phyloP scores from a whole-genome alignment of 2,329 filamentous ascomycete species.

The Hymenoscyphus infarciens region DNA sequence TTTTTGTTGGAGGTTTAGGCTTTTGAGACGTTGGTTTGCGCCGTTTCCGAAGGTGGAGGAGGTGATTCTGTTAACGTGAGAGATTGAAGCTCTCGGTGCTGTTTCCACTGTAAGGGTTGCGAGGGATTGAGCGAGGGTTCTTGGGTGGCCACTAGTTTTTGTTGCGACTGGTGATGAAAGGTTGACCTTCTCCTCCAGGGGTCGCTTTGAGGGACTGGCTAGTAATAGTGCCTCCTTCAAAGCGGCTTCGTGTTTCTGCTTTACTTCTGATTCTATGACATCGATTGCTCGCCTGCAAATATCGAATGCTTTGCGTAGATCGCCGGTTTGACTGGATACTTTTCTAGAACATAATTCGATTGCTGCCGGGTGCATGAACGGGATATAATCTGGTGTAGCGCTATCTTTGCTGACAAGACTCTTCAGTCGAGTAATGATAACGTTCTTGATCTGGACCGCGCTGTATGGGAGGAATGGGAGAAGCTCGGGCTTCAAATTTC shows the following conservation, averaged over 20 bases:
- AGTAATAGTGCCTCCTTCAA: conserved; percentile 52
- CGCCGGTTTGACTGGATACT: conserved; percentile 88
- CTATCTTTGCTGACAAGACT: conserved; percentile 61
- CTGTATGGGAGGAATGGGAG: conserved; percentile 93
- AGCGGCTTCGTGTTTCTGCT: conserved; percentile 65
- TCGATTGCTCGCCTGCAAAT: conserved; percentile 88
- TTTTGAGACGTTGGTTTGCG: conserved; percentile 76
- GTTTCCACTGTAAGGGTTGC: conserved; percentile 65
- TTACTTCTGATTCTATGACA: conserved; percentile 80
- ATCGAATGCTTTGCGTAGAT: conserved; percentile 92
- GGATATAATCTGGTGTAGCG: conserved; percentile 58
- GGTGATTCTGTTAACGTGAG: conserved; percentile 88
- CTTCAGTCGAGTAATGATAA: conserved; percentile 80
- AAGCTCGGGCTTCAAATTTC: conserved; percentile 84
- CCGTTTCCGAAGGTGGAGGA: conserved; percentile 88
- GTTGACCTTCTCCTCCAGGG: conserved; percentile 79
- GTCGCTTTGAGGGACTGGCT: conserved; percentile 68
- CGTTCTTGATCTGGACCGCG: conserved; percentile 78
- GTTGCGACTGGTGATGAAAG: conserved; percentile 52
- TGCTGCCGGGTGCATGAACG: conserved; percentile 89
- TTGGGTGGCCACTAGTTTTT: conserved; percentile 36
- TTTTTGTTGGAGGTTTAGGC: conserved; percentile 93
- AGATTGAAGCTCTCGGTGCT: conserved; percentile 84
- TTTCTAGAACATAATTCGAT: conserved; percentile 94
- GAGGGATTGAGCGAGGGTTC: conserved; percentile 47